phyloP scores from a whole-genome alignment of 805 yeast species.

The Hanseniaspora taiwanica region DNA sequence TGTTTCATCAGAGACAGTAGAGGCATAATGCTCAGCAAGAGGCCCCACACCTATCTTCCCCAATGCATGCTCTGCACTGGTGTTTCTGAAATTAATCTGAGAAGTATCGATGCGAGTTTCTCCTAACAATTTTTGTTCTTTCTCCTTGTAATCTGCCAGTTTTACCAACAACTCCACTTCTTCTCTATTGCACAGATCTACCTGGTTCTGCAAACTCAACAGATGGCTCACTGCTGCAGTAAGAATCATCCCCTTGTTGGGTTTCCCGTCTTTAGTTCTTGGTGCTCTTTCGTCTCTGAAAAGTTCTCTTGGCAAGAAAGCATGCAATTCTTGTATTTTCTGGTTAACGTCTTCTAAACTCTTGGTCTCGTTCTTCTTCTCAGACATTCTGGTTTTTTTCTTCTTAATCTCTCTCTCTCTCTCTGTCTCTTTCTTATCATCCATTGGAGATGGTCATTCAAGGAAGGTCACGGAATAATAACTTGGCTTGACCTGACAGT shows the following conservation, averaged over 20 bases:
- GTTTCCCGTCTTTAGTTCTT: conserved; percentile 28
- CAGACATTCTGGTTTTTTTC: conserved; percentile 2
- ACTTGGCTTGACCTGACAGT: too few relatives aligned
- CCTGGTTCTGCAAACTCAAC: conserved; percentile 49
- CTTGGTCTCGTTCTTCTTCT: conserved; percentile 27
- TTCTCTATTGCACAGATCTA: conserved; percentile 64
- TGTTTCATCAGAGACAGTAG: conserved; percentile 2
- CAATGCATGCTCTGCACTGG: conserved; percentile 69
- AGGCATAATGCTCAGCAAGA: conserved; percentile 29
- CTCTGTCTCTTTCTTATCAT: too few relatives aligned
- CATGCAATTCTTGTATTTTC: conserved; percentile 38
- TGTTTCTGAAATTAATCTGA: conserved; percentile 36
- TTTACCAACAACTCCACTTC: conserved; percentile 62
- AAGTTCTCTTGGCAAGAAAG: conserved; percentile 31
- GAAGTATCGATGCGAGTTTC: conserved; percentile 11
- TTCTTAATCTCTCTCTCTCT: background rate
- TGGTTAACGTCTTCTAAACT: conserved; percentile 47
- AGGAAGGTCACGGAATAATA: too few relatives aligned
- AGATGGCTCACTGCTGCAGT: conserved; percentile 66
- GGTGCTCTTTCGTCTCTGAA: conserved; percentile 25
- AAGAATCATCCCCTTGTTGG: conserved; percentile 72
- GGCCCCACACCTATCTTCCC: conserved; percentile 79
- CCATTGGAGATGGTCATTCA: too few relatives aligned
- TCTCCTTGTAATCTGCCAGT: conserved; percentile 38
- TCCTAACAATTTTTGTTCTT: conserved; percentile 29